These are phyloP conservation scores for Aegilops bicornis DNA, from an alignment of 176 grass and related monocot genomes.

Conservation along the genomic window DNA sequence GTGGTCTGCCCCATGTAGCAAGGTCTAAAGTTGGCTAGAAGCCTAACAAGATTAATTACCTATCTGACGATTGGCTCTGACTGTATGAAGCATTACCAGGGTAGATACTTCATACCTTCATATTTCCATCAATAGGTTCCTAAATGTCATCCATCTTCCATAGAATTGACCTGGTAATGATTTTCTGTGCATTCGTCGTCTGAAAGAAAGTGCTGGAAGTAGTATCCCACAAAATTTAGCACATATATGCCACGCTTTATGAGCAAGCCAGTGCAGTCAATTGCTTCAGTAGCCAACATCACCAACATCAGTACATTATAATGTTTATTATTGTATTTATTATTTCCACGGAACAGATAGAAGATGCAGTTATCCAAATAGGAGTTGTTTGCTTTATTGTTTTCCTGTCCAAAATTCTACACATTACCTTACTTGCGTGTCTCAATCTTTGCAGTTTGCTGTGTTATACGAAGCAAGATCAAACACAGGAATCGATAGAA, in stretches of 20 bases:
- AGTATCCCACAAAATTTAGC: not conserved
- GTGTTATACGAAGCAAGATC: slow-evolving; percentile 90
- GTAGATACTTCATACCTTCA: too few relatives aligned
- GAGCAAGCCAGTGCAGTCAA: not conserved
- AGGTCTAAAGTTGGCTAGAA: too few relatives aligned
- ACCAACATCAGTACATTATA: not conserved
- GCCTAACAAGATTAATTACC: too few relatives aligned
- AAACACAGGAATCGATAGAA: slow-evolving; percentile 94
- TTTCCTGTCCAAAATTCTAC: slow-evolving; percentile 10
- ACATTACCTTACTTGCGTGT: slow-evolving; percentile 9
- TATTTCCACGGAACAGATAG: not conserved
- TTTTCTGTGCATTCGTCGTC: slow-evolving; percentile 8
- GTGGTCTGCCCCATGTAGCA: too few relatives aligned
- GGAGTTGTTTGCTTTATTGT: slow-evolving; percentile 4
- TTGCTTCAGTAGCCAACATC: not conserved
- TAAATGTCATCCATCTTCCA: not conserved
- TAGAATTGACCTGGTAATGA: not conserved
- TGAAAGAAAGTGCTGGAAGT: not conserved
- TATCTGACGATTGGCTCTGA: too few relatives aligned
- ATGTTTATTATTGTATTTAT: not conserved
- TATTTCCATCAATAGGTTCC: not conserved
- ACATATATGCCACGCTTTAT: not conserved
- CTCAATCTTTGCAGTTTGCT: slow-evolving; percentile 68
- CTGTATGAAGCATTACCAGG: too few relatives aligned
- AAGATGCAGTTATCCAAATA: slow-evolving; percentile 5